Percentiles rank a stretch among this genome's conserved stretches.
Conservation (phyloP, 192 early-diverging fungal genomes). For the Gonapodya prolifera region DNA sequence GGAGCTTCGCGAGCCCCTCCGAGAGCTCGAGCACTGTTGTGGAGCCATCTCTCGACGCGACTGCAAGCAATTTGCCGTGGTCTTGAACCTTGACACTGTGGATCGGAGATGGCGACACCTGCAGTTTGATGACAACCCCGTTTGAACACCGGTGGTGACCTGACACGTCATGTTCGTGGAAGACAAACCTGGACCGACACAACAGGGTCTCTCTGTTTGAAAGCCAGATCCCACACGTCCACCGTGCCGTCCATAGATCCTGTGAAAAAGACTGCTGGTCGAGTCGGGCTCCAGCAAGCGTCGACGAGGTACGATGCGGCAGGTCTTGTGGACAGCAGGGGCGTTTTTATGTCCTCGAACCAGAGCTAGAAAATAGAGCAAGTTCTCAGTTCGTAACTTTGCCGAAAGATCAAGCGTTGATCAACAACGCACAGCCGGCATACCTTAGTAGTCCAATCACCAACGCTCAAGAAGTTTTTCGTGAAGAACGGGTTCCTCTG, state of each 20-base stretch:
- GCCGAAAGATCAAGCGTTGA: not conserved
- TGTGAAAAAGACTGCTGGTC: constrained; percentile 46
- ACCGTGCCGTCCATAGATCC: constrained; percentile 40
- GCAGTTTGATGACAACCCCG: not conserved
- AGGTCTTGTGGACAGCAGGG: constrained; percentile 43
- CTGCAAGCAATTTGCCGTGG: constrained; percentile 38
- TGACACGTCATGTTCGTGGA: constrained; percentile 2
- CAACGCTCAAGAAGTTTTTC: constrained; percentile 48
- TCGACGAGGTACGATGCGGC: constrained; percentile 37
- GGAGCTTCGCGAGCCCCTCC: constrained; percentile 30
- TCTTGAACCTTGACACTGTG: constrained; percentile 46
- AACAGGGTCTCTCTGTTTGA: constrained; percentile 46
- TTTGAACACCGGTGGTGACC: not conserved
- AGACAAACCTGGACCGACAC: constrained; percentile 32
- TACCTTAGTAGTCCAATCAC: constrained; percentile 46
- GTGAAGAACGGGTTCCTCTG: constrained; percentile 49
- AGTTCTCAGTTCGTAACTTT: constrained; percentile 6
- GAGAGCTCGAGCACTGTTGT: constrained; percentile 39
- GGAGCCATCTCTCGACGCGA: constrained; percentile 35
- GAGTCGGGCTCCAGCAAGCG: constrained; percentile 39
- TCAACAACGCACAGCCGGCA: not conserved
- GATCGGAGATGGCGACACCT: constrained; percentile 39
- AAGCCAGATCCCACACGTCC: constrained; percentile 45
- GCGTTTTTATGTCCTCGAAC: constrained; percentile 41
- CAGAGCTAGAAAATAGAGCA: constrained; percentile 25